phyloP scores from a whole-genome alignment of 257 asterid genomes.

The Penstemon newberryi region DNA sequence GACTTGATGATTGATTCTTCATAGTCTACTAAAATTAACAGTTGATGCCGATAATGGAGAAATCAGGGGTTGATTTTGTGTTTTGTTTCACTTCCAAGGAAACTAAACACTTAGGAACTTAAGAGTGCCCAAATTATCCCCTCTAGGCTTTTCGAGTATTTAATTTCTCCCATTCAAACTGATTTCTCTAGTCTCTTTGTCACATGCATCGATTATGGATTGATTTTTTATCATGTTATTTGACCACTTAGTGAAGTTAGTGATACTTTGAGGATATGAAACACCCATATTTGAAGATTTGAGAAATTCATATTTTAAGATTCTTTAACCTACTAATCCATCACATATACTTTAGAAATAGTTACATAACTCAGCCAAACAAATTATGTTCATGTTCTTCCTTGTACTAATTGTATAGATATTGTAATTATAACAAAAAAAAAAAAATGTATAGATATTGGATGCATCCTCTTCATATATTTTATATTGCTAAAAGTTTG shows the following conservation, averaged over 20 bases:
- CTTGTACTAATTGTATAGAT: neutral
- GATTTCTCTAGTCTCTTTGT: conserved; percentile 23
- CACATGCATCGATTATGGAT: conserved; percentile 26
- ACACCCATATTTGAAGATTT: neutral
- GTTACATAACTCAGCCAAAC: neutral
- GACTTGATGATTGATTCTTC: no score
- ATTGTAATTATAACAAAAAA: no score
- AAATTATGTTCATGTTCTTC: neutral
- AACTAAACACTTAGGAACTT: conserved; percentile 33
- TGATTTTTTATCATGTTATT: neutral
- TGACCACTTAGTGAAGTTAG: neutral
- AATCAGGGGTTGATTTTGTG: conserved; percentile 87
- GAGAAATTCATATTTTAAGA: neutral
- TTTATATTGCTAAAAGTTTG: no score
- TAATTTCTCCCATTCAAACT: conserved; percentile 29
- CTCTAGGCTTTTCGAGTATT: conserved; percentile 62
- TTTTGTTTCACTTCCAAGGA: conserved; percentile 87
- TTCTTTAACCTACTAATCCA: neutral
- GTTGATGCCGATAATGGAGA: conserved; percentile 86
- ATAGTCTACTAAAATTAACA: conserved; percentile 41
- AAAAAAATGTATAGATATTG: neutral
- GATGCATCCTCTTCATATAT: conserved; percentile 43
- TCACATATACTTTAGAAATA: neutral
- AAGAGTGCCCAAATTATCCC: conserved; percentile 25
- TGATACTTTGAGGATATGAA: conserved; percentile 7